Base-by-base conservation (phyloP, 352 stramenopile species). In the Phytophthora pisi region DNA sequence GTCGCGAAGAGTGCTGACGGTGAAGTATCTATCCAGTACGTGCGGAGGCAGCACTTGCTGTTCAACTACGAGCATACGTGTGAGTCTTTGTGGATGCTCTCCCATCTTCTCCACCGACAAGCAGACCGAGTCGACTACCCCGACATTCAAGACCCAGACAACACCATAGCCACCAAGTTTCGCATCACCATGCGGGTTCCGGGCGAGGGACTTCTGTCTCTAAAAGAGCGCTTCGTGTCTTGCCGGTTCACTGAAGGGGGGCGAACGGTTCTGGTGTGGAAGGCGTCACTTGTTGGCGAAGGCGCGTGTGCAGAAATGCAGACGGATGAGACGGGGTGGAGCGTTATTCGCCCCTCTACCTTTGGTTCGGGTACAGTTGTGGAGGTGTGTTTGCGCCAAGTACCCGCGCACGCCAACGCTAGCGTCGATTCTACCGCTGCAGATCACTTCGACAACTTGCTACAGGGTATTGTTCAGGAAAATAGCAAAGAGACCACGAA, bases 401-500 rank as follows among this genome's bases (percentile, higher is more conserved):
- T 7, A 4, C 47, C 49, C 6, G 30, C 51, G 28, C 24, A 58
- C 36, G 8, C 53, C 47, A 5, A 49, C 16, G 0, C 16, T 23
- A 49, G 15, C n/a, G 36, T 15, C 16, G 18, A 49, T 5, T 5
- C 42, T 26, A 16, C 16, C 13, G n/a, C 13, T 42, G 16, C 43
- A 5, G 38, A 40, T 24, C 51, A 5, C 6, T 63, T 68, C 36
- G 16, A 57, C 24, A 13, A 57, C 0, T 40, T 68, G 1, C 34
- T 68, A 11, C 61, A 63, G 11, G 20, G 2, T 18, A 51, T 67
- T 8, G 45, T 61, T 18, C 42, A 57, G 51, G 61, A 67, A 56
- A 56, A 67, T 20, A 56, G 51, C 18, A 15, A 43, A 42, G 43
- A 67, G 31, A 56, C 62, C 31, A 61, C 43, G 18, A 49, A 47